These are phyloP conservation scores for Haematococcus lacustris DNA, from an alignment of 139 green algal genomes.

Conservation along the genomic window DNA sequence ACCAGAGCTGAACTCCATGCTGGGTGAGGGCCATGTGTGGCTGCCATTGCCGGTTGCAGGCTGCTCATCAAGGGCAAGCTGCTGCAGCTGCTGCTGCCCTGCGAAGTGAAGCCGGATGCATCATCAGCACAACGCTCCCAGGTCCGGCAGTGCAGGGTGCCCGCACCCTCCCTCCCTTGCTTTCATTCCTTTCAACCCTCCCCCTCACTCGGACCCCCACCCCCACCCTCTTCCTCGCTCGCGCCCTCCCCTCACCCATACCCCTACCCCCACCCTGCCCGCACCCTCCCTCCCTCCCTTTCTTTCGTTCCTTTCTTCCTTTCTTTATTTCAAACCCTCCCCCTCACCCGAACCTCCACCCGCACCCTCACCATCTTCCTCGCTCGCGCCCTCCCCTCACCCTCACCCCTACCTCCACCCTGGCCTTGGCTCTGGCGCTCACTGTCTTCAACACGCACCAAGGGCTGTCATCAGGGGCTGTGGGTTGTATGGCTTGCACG, in stretches of 20 bases:
- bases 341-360: too few relatives aligned
- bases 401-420: background rate
- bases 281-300: background rate
- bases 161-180: background rate
- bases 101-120: conserved; percentile 52
- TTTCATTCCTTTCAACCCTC: background rate
- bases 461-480: background rate
- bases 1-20: background rate
- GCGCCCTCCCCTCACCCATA: background rate
- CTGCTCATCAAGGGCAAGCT: conserved; percentile 80
- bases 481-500: background rate
- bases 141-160: background rate
- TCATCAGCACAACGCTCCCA: conserved; percentile 51
- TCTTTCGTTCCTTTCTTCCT: too few relatives aligned
- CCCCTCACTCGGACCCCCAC: too few relatives aligned
- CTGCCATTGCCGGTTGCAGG: too few relatives aligned
- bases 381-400: too few relatives aligned
- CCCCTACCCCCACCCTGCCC: background rate
- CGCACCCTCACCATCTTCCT: too few relatives aligned
- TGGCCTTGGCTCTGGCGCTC: background rate
- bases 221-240: too few relatives aligned
- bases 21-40: too few relatives aligned
- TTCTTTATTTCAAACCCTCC: too few relatives aligned
- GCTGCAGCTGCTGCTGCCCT: conserved; percentile 74
- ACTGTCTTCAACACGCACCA: background rate